phyloP scores from a whole-genome alignment of 306 rosid species.

The Purshia tridentata region DNA sequence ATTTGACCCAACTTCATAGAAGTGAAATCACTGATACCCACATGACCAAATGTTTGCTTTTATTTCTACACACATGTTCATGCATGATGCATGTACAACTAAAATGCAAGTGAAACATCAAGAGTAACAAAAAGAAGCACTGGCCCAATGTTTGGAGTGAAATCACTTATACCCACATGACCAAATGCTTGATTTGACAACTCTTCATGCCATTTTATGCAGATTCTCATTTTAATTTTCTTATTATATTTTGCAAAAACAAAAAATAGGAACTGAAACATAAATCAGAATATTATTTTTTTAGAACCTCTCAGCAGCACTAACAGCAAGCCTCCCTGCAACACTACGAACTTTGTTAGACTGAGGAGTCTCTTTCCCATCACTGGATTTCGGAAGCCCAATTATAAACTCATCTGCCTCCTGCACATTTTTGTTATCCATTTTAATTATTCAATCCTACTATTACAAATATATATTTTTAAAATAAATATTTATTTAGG shows the following conservation, averaged over 20 bases:
- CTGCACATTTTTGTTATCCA: slow-evolving; percentile 36
- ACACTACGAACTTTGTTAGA: slow-evolving; percentile 79
- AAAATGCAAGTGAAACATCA: background rate
- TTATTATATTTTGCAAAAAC: no score
- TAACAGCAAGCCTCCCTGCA: slow-evolving; percentile 75
- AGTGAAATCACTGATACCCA: no score
- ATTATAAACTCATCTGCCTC: slow-evolving; percentile 89
- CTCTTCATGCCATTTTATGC: background rate
- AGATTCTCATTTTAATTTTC: background rate
- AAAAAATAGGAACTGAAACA: background rate
- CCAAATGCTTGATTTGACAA: background rate
- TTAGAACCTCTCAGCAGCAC: slow-evolving; percentile 73
- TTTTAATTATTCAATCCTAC: slow-evolving; percentile 2
- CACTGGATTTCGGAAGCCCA: slow-evolving; percentile 78
- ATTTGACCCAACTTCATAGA: no score
- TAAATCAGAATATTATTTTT: background rate
- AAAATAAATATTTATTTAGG: background rate
- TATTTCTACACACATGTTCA: no score
- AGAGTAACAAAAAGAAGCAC: background rate
- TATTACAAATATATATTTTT: background rate
- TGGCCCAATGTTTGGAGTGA: background rate
- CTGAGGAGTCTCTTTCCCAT: slow-evolving; percentile 84
- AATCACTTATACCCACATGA: background rate
- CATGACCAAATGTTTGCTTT: no score
- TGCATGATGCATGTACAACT: background rate